A percentile compares a stretch with the other conserved stretches of the same genome.
Conservation (phyloP, 306 rosid genomes). For the Hippophae tibetana region DNA sequence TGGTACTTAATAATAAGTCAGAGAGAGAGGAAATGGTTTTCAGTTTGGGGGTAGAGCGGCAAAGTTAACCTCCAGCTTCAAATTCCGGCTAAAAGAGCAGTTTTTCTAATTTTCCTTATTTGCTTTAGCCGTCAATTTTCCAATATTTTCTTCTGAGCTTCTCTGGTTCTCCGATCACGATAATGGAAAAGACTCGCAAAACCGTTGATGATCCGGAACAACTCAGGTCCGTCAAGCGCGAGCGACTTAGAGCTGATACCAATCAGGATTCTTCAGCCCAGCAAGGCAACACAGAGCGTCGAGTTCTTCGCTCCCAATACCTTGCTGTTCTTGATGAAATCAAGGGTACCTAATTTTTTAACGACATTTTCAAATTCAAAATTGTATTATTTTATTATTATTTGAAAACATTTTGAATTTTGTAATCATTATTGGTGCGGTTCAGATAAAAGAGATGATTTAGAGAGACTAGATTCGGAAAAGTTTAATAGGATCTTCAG, state of each 20-base stretch:
- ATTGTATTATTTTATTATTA: background rate
- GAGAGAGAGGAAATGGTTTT: too few species aligned
- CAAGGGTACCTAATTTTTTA: conserved; percentile 22
- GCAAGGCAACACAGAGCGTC: conserved; percentile 36
- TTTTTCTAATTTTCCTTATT: too few species aligned
- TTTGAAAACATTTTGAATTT: background rate
- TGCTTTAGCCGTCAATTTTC: too few species aligned
- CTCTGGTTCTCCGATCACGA: too few species aligned
- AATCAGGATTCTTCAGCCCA: conserved; percentile 12
- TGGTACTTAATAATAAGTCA: too few species aligned
- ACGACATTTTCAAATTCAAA: too few species aligned
- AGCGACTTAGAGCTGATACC: conserved; percentile 13
- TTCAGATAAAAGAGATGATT: conserved; percentile 57
- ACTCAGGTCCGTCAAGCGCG: conserved; percentile 34
- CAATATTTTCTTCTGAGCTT: too few species aligned
- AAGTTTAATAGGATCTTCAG: conserved; percentile 37
- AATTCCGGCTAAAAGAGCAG: too few species aligned
- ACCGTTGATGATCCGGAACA: conserved; percentile 2
- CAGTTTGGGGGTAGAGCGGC: too few species aligned
- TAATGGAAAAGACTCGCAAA: background rate
- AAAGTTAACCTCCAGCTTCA: too few species aligned
- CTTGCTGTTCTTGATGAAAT: conserved; percentile 44
- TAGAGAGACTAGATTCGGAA: conserved; percentile 33
- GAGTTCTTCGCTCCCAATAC: conserved; percentile 58
- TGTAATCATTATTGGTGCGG: background rate